These are phyloP conservation scores for Leishmania gerbilli DNA, from an alignment of 208 protist species.

Conservation along the genomic window DNA sequence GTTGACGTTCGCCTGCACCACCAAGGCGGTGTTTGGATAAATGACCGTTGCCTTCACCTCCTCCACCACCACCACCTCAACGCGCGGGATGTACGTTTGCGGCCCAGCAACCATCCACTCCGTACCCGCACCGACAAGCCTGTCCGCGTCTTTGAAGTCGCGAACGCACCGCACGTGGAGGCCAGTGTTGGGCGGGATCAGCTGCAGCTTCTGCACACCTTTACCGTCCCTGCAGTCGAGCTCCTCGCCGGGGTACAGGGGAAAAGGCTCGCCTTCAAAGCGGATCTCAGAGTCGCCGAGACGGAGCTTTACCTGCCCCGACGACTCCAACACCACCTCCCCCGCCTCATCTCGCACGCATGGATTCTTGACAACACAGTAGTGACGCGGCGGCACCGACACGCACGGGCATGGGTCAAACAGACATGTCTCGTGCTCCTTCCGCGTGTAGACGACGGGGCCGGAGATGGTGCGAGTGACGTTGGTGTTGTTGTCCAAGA, in stretches of 20 bases:
- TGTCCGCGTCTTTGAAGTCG: slow-evolving; percentile 53
- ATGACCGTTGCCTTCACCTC: slow-evolving; percentile 75
- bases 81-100: slow-evolving; percentile 87
- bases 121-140: slow-evolving; percentile 65
- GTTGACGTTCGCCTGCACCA: slow-evolving; percentile 67
- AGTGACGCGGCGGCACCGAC: slow-evolving; percentile 64
- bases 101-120: slow-evolving; percentile 94
- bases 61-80: slow-evolving; percentile 83
- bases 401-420: slow-evolving; percentile 80
- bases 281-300: slow-evolving; percentile 94
- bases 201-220: slow-evolving; percentile 61
- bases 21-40: slow-evolving; percentile 84
- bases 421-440: slow-evolving; percentile 93
- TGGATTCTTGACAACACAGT: slow-evolving; percentile 80
- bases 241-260: slow-evolving; percentile 90
- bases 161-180: slow-evolving; percentile 84
- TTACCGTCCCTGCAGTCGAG: slow-evolving; percentile 39
- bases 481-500: slow-evolving; percentile 96
- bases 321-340: slow-evolving; percentile 45
- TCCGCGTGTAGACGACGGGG: slow-evolving; percentile 92
- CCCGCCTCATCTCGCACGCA: slow-evolving; percentile 46
- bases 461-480: slow-evolving; percentile 80
- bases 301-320: slow-evolving; percentile 81
- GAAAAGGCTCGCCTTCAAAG: slow-evolving; percentile 90
- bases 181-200: slow-evolving; percentile 82